Evolutionary conservation across 345 rosid species (phyloP), one percentile per base, ranked within the genome.

Genomic region (Psidium guajava): DNA sequence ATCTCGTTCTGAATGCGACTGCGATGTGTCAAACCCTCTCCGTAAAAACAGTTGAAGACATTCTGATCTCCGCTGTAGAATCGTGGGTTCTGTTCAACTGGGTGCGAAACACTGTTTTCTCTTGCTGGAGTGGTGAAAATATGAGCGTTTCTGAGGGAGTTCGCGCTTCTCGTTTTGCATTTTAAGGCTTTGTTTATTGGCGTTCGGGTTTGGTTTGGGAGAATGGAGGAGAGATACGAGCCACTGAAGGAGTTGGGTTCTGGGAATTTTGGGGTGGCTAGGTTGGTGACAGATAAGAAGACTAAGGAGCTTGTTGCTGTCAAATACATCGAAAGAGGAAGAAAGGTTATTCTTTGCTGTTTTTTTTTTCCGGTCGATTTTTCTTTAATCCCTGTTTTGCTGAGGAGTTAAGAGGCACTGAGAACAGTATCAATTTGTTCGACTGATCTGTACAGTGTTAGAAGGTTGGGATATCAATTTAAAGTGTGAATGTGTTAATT

Each of bases 191-290:
- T 36, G 44, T 32, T 44, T 27, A 13, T 69, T 25, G 36, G 28
- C 25, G 83, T 13, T 24, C 47, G 32, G 44, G 40, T 58, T 53
- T 57, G 25, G 20, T 81, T 81, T 54, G 73, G 22, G 69, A 83
- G n/a, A 89, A 90, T 86, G 91, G 93, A 90, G 89, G 94, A 90
- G 88, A 89, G 93, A 86, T 96, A 94, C 77, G 99, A 95, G 89
- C 92, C 96, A 44, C 18, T 96, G 44, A 94, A 93, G 87, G 94
- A 96, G 69, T 93, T 96, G 49, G 99, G 99, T 11, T 88, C 96
- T 4, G 99, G 99, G 81, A 96, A 94, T 86, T 96, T 95, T 61
- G 99, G 99, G 69, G 99, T 96, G 82, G 99, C 98, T 0, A 93
- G 95, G 87, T 87, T 96, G 87, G 96, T 92, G 54, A 92, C 94